phyloP scores from a whole-genome alignment of 768 basidiomycete species.

The Russula brevipes region DNA sequence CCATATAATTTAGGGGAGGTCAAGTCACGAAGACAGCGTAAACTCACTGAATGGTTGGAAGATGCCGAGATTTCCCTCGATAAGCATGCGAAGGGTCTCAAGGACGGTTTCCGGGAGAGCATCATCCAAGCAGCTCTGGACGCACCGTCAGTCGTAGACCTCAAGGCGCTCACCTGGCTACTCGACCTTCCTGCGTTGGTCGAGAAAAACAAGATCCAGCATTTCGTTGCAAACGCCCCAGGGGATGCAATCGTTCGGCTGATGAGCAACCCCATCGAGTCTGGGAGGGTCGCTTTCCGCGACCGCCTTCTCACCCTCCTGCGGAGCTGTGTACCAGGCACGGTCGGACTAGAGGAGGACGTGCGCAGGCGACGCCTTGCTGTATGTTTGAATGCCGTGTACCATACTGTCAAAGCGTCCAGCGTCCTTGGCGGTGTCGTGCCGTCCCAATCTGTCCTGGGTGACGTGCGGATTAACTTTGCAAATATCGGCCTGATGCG shows the following conservation, averaged over 20 bases:
- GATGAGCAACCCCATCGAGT: background rate
- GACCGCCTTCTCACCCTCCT: constrained; percentile 11
- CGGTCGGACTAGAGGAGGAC: background rate
- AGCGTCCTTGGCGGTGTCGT: background rate
- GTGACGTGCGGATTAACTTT: constrained; percentile 11
- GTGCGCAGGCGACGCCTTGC: constrained; percentile 7
- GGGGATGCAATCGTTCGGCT: constrained; percentile 3
- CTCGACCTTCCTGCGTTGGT: constrained; percentile 3
- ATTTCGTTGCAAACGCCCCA: background rate
- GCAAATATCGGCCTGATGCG: constrained; percentile 4
- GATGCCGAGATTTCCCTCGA: background rate
- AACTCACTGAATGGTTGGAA: constrained; percentile 3
- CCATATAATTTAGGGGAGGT: constrained; percentile 7
- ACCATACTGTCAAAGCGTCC: background rate
- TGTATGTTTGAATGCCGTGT: constrained; percentile 10
- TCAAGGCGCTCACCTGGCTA: constrained; percentile 6
- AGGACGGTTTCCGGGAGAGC: background rate
- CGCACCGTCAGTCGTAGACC: background rate
- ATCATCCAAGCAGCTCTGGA: background rate
- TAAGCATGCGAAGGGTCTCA: background rate
- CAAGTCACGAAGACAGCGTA: background rate
- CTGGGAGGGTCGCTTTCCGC: background rate
- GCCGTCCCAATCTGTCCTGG: background rate
- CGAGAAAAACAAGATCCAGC: constrained; percentile 9
- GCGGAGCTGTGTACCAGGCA: constrained; percentile 6